Base-by-base conservation (phyloP, 2,329 filamentous ascomycete species). In the Aschersonia sp. region DNA sequence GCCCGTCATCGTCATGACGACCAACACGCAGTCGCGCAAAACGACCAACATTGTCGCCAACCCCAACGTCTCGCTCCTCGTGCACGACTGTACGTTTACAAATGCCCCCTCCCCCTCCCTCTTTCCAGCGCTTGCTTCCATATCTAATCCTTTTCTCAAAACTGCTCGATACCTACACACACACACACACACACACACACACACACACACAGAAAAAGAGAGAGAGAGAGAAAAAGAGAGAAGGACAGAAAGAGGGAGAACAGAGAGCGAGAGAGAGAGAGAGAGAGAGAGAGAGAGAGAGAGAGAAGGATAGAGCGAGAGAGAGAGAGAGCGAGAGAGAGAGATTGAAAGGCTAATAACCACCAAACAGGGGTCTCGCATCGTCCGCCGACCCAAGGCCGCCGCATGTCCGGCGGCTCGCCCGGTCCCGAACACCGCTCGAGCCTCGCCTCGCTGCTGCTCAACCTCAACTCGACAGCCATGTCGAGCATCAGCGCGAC, bases 1-100 rank as follows among this genome's bases (percentile, higher is more conserved):
- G n/a, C 83, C 87, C n/a, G 84, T 88, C 53, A 94, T 97, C 60
- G 84, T 97, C 72, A 89, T 90, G 84, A 97, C 92, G 48, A 94
- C 84, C 43, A 87, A 87, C 56, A 79, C 82, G 1, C 77, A 79
- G 48, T 87, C 83, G 37, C 83, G 81, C 56, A 92, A 90, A 68
- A 87, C 81, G 32, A 76, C 80, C 56, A 95, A 95, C 62, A 79
- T 97, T 10, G 67, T 83, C 52, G 72, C 76, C 37, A 98, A 98
- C 62, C 84, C 88, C 1, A 83, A 84, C 53, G 88, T 98, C 52
- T 94, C 87, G 4, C 74, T 97, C 10, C 78, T 97, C n/a, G 92
- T 97, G 6, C 92, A 98, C 67, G 92, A 97, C 68, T 98, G 76
- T 76, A 61, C 54, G 64, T 53, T 30, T 8, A 31, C 42, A 7